Conservation (phyloP, 2,329 filamentous ascomycete genomes). For the Periconia sp. region DNA sequence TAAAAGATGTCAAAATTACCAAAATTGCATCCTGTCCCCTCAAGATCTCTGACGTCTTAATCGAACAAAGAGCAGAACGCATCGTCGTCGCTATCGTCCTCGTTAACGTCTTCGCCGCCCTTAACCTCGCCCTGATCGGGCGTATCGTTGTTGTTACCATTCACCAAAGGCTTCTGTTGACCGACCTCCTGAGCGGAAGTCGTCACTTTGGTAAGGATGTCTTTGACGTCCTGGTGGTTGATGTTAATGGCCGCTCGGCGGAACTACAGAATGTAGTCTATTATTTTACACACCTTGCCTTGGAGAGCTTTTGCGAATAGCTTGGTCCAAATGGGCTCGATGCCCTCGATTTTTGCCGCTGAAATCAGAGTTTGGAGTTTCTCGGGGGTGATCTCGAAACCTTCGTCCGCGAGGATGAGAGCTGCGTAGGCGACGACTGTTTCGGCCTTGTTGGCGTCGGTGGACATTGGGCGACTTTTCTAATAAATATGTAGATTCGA, state of each 20-base stretch:
- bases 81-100: constrained; percentile 12
- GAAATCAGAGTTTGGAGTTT: constrained; percentile 91
- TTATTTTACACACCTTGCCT: constrained; percentile 60
- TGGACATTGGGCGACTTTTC: constrained; percentile 2
- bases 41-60: not conserved
- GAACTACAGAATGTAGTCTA: not conserved
- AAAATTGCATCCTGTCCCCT: constrained; percentile 1
- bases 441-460: constrained; percentile 16
- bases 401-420: constrained; percentile 98
- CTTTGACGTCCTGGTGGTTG: constrained; percentile 67
- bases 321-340: constrained; percentile 96
- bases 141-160: constrained; percentile 2
- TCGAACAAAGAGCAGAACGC: constrained; percentile 9
- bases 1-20: constrained; percentile 19
- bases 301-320: constrained; percentile 97
- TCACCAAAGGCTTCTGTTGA: not conserved
- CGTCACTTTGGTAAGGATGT: constrained; percentile 78
- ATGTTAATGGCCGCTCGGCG: not conserved
- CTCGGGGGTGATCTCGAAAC: constrained; percentile 93
- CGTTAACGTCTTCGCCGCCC: constrained; percentile 2
- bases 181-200: constrained; percentile 32
- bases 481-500: not conserved
- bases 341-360: constrained; percentile 80
- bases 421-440: constrained; percentile 90
- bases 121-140: constrained; percentile 2